Base-by-base conservation (phyloP, 192 early-diverging fungal species). In the Coemansia sp. region DNA sequence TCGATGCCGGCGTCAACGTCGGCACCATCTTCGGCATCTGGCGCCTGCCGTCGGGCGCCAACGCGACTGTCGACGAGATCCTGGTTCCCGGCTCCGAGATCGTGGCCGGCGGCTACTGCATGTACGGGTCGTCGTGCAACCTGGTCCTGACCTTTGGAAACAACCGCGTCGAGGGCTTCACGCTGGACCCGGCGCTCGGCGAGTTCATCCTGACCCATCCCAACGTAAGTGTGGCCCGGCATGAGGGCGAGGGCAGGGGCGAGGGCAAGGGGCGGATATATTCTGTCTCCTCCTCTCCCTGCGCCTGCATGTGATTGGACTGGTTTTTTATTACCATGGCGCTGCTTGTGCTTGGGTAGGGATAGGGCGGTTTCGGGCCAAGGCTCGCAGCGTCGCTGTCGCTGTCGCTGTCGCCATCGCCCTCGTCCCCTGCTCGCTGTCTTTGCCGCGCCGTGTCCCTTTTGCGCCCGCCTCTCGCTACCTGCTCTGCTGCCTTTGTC, bases 11-110 rank as follows among this genome's bases (percentile, higher is more conserved):
- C 85, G 95, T 97, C 32, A 95, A 94, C 19, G 91, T 98, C 32
- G 96, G 96, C 75, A 98, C 96, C 22, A 98, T 98, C 73, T 98
- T 98, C 84, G 96, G 96, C 50, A 94, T 98, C 70, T 98, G 93
- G 86, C 85, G 86, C 67, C 85, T 95, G 61, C 67, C 83, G 52
- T 71, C 71, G 13, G 73, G 82, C 45, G 55, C 61, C 57, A 61
- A 78, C 64, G 75, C 84, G 23, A 84, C 82, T 3, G 75, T 84
- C 49, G 75, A 83, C n/a, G 93, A 97, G 75, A 87, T 94, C 36
- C 85, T 98, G 57, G 84, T 90, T 4, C 90, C 92, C 20, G 96
- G 96, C 20, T 85, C 86, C 23, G 89, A 98, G 68, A 91, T 98
- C 83, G 85, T 97, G 34, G 89, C 90, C 36, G 93, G 92, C 39